These are phyloP conservation scores for Cercospora berteroae DNA, from an alignment of 2,329 filamentous ascomycete genomes.

Conservation along the genomic window DNA sequence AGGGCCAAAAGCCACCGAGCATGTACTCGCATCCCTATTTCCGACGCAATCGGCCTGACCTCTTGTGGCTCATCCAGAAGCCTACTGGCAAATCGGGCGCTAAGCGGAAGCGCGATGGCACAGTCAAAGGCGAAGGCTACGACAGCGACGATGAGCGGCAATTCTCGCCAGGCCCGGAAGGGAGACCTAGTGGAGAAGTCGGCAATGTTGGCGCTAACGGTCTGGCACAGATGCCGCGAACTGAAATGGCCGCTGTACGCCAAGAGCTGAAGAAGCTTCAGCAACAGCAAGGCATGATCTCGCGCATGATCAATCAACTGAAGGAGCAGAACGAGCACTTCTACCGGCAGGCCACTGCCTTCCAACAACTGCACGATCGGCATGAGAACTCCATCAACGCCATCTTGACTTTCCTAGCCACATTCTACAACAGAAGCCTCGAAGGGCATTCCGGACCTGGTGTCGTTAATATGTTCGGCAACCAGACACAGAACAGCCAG, in stretches of 20 bases:
- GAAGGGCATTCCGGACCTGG: constrained; percentile 78
- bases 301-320: constrained; percentile 73
- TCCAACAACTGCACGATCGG: constrained; percentile 89
- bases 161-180: constrained; percentile 32
- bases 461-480: constrained; percentile 79
- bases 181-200: constrained; percentile 27
- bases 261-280: constrained; percentile 79
- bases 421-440: constrained; percentile 90
- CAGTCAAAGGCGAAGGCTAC: constrained; percentile 59
- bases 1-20: constrained; percentile 89
- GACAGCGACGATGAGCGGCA: constrained; percentile 66
- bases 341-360: constrained; percentile 81
- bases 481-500: constrained; percentile 36
- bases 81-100: constrained; percentile 67
- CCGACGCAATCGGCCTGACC: constrained; percentile 83
- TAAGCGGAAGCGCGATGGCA: constrained; percentile 55
- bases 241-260: constrained; percentile 74
- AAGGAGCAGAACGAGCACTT: constrained; percentile 84
- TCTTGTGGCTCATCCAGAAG: constrained; percentile 95
- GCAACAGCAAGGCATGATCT: constrained; percentile 82
- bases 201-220: constrained; percentile 44
- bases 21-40: constrained; percentile 98
- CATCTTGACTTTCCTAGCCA: constrained; percentile 95
- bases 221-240: constrained; percentile 58
- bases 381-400: constrained; percentile 98